These are phyloP conservation scores for Lachnellula cervina DNA, from an alignment of 2,329 filamentous ascomycete genomes.

Conservation along the genomic window DNA sequence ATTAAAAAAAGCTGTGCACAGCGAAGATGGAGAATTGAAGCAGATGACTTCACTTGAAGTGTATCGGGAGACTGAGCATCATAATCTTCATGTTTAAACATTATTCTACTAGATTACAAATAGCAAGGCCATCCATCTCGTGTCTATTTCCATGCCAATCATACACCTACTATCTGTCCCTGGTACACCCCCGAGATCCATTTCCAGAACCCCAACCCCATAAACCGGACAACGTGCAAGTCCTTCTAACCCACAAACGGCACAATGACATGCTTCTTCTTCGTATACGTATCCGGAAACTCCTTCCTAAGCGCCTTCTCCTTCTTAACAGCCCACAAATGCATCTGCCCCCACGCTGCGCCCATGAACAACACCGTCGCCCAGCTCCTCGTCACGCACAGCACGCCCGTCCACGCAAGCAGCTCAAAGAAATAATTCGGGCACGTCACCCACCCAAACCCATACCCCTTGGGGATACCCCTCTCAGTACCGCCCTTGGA, in stretches of 20 bases:
- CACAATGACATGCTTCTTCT: conserved; percentile 80
- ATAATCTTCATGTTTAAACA: background rate
- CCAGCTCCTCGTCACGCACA: conserved; percentile 73
- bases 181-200: too few species aligned
- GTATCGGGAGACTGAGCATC: background rate
- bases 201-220: too few species aligned
- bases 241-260: background rate
- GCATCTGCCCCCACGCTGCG: conserved; percentile 75
- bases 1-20: background rate
- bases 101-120: too few species aligned
- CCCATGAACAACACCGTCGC: conserved; percentile 71
- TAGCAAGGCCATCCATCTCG: too few species aligned
- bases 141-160: too few species aligned
- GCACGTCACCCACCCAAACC: conserved; percentile 84
- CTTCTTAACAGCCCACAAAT: conserved; percentile 83
- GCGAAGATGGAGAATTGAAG: background rate
- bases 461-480: conserved; percentile 80
- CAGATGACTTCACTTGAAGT: background rate
- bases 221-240: too few species aligned
- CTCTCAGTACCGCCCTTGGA: conserved; percentile 76
- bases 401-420: conserved; percentile 78
- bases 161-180: too few species aligned
- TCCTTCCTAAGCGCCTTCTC: conserved; percentile 85
- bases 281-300: conserved; percentile 91
- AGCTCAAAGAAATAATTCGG: conserved; percentile 97